Base-by-base conservation (phyloP, 768 basidiomycete genomes). In the Ramaria sp. region DNA sequence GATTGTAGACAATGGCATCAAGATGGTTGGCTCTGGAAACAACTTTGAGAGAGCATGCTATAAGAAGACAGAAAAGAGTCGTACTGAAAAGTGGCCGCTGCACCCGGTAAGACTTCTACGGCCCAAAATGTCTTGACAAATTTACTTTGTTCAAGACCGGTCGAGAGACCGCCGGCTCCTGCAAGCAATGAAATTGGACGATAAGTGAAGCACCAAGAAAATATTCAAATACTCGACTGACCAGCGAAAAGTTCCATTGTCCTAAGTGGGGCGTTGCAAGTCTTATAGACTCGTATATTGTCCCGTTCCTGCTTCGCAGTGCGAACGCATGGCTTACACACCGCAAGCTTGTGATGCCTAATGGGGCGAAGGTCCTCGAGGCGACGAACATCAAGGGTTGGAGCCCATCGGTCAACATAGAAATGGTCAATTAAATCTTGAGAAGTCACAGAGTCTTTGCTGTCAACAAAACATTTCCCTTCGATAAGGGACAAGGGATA, bases 131-230 rank as follows among this genome's bases (percentile, higher is more conserved):
- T 83, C 16, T 82, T 69, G 6, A 87, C 77, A 64, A 76, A 78
- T 0, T 74, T 73, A 5, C 82, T 80, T 58, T 80, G 61, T 47
- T 79, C 73, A 55, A 88, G 68, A 1, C 87, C 86, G 34, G 79
- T 75, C 3, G 83, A 82, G 5, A 89, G 72, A 2, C 86, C 86
- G 49, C 86, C 86, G 36, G 84, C 86, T 64, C 85, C 85, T 87
- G 55, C 15, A 28, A n/a, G 5, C 15, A 34, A 28, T 12, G 28
- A 24, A 4, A n/a, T 18, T 12, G 43, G 10, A n/a, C 28, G 36
- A 52, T 52, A 37, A 50, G 18, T 16, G 1, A 43, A 13, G n/a
- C 16, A n/a, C n/a, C n/a, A 20, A 13, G 5, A 39, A 22, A 32
- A 3, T 4, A 55, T 34, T 16, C 20, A 47, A 13, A 49, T 27